These are phyloP conservation scores for Phialophora expanda DNA, from an alignment of 2,329 filamentous ascomycete species.

Conservation along the genomic window DNA sequence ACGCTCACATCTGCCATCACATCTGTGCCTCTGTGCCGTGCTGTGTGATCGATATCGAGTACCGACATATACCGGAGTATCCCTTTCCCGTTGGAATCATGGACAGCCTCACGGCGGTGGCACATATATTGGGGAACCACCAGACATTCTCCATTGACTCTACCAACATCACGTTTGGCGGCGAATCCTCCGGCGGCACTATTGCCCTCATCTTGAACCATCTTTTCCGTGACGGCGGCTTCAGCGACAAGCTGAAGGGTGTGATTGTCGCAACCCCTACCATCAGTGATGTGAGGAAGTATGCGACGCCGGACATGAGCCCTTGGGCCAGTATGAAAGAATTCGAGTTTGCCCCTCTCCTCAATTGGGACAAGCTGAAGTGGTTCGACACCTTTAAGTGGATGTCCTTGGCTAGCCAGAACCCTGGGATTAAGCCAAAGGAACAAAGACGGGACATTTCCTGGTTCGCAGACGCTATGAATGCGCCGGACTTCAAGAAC, in stretches of 20 bases:
- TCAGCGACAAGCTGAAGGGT: slow-evolving; percentile 34
- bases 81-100: slow-evolving; percentile 39
- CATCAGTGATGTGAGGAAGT: slow-evolving; percentile 39
- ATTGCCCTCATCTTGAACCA: slow-evolving; percentile 39
- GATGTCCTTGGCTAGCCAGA: slow-evolving; percentile 34
- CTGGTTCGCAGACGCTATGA: slow-evolving; percentile 38
- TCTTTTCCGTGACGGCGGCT: slow-evolving; percentile 35
- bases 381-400: slow-evolving; percentile 41
- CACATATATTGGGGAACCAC: slow-evolving; percentile 38
- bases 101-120: slow-evolving; percentile 35
- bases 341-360: slow-evolving; percentile 36
- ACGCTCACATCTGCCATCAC: slow-evolving; percentile 39
- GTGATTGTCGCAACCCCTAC: slow-evolving; percentile 38
- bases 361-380: slow-evolving; percentile 39
- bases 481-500: slow-evolving; percentile 37
- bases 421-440: slow-evolving; percentile 27
- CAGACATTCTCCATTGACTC: slow-evolving; percentile 39
- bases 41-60: slow-evolving; percentile 39
- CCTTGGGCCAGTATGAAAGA: slow-evolving; percentile 39
- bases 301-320: slow-evolving; percentile 38
- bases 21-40: slow-evolving; percentile 39
- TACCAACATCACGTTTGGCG: slow-evolving; percentile 37
- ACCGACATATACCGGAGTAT: slow-evolving; percentile 39
- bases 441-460: slow-evolving; percentile 36
- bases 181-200: slow-evolving; percentile 38